Conservation (phyloP, 192 early-diverging fungal genomes). For the Umbelopsis sp. region DNA sequence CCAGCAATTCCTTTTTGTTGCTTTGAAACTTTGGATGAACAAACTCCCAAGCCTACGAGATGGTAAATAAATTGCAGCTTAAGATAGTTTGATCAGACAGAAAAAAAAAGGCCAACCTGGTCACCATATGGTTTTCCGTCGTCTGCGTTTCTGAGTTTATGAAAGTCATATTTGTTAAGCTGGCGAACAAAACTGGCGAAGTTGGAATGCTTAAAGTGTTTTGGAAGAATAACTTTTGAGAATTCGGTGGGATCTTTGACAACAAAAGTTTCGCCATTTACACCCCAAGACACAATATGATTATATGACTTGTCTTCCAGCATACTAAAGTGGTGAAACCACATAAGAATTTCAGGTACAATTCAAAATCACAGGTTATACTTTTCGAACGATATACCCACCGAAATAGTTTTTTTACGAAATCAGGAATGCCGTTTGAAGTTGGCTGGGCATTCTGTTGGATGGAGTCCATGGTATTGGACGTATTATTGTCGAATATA, state of each 20-base stretch:
- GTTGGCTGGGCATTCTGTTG: background rate
- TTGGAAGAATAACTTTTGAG: conserved; percentile 63
- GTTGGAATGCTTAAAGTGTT: conserved; percentile 75
- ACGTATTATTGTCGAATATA: conserved; percentile 2
- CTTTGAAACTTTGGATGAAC: conserved; percentile 68
- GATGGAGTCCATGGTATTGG: background rate
- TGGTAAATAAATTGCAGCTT: too few species aligned
- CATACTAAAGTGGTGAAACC: conserved; percentile 50
- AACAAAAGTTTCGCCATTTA: conserved; percentile 66
- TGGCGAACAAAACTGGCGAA: conserved; percentile 74
- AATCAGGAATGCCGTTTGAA: conserved; percentile 24
- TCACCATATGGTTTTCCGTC: conserved; percentile 56
- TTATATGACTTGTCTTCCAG: conserved; percentile 65
- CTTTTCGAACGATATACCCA: conserved; percentile 2
- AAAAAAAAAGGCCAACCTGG: conserved; percentile 41
- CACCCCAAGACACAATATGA: conserved; percentile 64
- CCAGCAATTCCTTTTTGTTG: conserved; percentile 56
- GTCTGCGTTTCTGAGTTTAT: conserved; percentile 66
- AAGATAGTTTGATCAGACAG: too few species aligned
- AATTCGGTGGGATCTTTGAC: conserved; percentile 75
- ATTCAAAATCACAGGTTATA: background rate
- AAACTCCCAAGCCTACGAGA: conserved; percentile 63
- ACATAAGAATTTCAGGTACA: background rate
- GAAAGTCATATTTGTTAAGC: conserved; percentile 83
- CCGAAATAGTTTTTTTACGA: conserved; percentile 34